Conservation (phyloP, 192 early-diverging fungal species). For the Jimgerdemannia lactiflua region DNA sequence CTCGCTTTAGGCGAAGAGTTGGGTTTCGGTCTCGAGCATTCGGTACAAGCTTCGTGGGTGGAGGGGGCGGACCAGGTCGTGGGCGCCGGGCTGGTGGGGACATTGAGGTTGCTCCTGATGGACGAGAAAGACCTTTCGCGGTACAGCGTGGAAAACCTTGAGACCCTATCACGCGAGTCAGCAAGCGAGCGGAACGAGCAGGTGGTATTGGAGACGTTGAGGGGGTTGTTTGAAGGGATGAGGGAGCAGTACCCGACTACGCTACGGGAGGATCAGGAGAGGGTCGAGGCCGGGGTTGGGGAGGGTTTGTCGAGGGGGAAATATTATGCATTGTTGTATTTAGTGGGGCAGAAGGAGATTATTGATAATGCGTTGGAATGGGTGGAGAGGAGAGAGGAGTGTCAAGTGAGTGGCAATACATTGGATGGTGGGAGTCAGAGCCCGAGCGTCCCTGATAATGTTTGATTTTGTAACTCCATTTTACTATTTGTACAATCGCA, state of each 20-base stretch:
- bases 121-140: neutral
- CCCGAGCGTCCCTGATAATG: too few species aligned
- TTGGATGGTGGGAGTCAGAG: too few species aligned
- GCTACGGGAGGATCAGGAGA: neutral
- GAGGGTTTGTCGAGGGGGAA: neutral
- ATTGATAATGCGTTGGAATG: neutral
- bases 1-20: neutral
- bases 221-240: conserved; percentile 1
- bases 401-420: too few species aligned
- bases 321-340: neutral
- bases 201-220: neutral
- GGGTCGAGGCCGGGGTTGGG: neutral
- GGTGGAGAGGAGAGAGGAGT: neutral
- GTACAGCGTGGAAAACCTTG: neutral
- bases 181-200: neutral
- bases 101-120: neutral
- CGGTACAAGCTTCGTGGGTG: neutral
- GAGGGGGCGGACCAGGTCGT: neutral
- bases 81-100: neutral
- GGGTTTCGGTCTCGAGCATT: neutral
- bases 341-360: conserved; percentile 3
- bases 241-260: conserved; percentile 2
- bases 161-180: neutral
- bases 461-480: too few species aligned
- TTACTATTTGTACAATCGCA: too few species aligned